Percentiles rank a stretch among this genome's conserved stretches.
Evolutionary conservation across 768 basidiomycete genomes (phyloP).

Genomic region (Stropharia rugosoannulata): DNA sequence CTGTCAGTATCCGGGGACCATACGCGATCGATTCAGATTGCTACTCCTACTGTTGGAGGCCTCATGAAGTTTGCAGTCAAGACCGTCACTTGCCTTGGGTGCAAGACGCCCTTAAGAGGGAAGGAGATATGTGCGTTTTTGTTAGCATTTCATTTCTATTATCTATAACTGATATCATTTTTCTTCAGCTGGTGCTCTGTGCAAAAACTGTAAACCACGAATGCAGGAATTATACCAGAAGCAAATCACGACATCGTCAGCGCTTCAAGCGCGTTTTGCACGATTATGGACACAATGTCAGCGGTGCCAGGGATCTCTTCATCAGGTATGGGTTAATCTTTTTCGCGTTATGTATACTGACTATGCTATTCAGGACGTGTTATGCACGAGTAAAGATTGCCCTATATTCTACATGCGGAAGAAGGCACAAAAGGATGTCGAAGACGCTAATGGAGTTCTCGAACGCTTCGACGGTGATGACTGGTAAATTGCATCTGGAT

Average conservation of each 20-base stretch:
- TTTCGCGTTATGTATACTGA: neutral
- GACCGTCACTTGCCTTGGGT: constrained; percentile 92
- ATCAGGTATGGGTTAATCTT: constrained; percentile 57
- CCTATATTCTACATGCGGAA: constrained; percentile 99
- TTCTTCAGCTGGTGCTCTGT: constrained; percentile 81
- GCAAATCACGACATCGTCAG: constrained; percentile 73
- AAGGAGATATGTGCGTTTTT: constrained; percentile 60
- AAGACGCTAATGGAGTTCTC: constrained; percentile 73
- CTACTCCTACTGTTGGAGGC: constrained; percentile 94
- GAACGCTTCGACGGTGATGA: constrained; percentile 81
- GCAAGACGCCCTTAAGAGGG: constrained; percentile 85
- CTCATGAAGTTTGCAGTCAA: constrained; percentile 99
- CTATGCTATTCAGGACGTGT: constrained; percentile 67
- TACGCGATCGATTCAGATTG: constrained; percentile 92
- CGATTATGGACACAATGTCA: constrained; percentile 99
- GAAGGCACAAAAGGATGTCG: constrained; percentile 97
- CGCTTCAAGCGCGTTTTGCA: constrained; percentile 87
- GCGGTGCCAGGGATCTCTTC: constrained; percentile 96
- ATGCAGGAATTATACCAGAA: constrained; percentile 93
- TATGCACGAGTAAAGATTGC: constrained; percentile 96
- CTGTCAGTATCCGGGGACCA: constrained; percentile 89
- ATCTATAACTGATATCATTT: neutral
- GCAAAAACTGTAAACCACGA: constrained; percentile 86
- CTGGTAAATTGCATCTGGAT: constrained; percentile 45
- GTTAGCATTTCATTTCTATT: neutral